These are phyloP conservation scores for Anastatica hierochuntica DNA, from an alignment of 345 rosid species.

Conservation along the genomic window DNA sequence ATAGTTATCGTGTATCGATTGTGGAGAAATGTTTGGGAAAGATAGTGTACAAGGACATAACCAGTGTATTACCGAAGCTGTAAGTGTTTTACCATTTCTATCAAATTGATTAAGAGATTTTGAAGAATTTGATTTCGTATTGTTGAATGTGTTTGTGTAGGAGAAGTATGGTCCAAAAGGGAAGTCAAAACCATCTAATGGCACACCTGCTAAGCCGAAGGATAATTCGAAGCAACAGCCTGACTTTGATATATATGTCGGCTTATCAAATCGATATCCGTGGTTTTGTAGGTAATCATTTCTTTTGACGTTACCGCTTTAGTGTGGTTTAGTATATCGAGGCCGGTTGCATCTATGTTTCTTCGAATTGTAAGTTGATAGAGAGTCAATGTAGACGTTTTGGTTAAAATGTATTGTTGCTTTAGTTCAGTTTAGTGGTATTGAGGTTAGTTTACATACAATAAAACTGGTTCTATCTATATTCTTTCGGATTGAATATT, in stretches of 20 bases:
- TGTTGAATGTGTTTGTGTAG: constrained; percentile 27
- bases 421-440: too few species aligned
- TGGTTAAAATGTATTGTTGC: too few species aligned
- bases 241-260: constrained; percentile 61
- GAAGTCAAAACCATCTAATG: constrained; percentile 37
- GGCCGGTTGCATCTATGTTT: too few species aligned
- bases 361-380: too few species aligned
- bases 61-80: constrained; percentile 88
- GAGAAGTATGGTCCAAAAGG: constrained; percentile 97
- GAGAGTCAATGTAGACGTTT: too few species aligned
- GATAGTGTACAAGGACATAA: constrained; percentile 74
- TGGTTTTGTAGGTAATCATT: constrained; percentile 86
- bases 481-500: too few species aligned
- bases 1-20: constrained; percentile 88
- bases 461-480: not conserved
- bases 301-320: not conserved
- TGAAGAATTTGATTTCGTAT: constrained; percentile 1
- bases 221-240: constrained; percentile 50
- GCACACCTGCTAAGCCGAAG: constrained; percentile 47
- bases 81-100: too few species aligned
- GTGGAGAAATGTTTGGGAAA: constrained; percentile 71
- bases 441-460: not conserved
- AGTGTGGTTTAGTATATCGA: too few species aligned
- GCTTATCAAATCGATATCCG: constrained; percentile 72
- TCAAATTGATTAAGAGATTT: not conserved